These are phyloP conservation scores for Galerina marginata DNA, from an alignment of 768 basidiomycete genomes.

Conservation along the genomic window DNA sequence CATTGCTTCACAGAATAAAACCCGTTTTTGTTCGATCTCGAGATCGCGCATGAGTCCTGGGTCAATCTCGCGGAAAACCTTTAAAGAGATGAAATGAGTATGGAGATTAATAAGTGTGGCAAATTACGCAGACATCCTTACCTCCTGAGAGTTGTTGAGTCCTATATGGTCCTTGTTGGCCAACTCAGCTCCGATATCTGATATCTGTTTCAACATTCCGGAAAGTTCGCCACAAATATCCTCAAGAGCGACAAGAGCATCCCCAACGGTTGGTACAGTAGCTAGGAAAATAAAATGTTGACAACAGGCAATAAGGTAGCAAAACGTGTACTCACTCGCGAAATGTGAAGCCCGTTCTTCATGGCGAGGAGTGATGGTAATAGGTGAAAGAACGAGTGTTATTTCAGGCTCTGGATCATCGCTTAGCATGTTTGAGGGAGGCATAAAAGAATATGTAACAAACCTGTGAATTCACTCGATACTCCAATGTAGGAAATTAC, in stretches of 20 bases:
- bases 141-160: slow-evolving; percentile 75
- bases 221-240: slow-evolving; percentile 66
- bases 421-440: not conserved
- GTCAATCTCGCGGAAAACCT: slow-evolving; percentile 60
- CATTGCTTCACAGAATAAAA: slow-evolving; percentile 68
- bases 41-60: slow-evolving; percentile 65
- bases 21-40: slow-evolving; percentile 70
- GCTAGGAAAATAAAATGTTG: slow-evolving; percentile 43
- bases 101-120: slow-evolving; percentile 1
- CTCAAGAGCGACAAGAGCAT: slow-evolving; percentile 70
- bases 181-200: slow-evolving; percentile 72
- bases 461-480: slow-evolving; percentile 75
- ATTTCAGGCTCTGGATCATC: slow-evolving; percentile 67
- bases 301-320: not conserved
- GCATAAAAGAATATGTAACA: slow-evolving; percentile 12
- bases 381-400: slow-evolving; percentile 70
- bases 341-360: slow-evolving; percentile 65
- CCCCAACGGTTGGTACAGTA: slow-evolving; percentile 77
- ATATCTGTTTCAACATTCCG: slow-evolving; percentile 66
- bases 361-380: slow-evolving; percentile 59
- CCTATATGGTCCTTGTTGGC: slow-evolving; percentile 72
- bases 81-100: not conserved
- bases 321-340: slow-evolving; percentile 46
- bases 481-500: slow-evolving; percentile 71
- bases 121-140: slow-evolving; percentile 31